These are phyloP conservation scores for Coriolopsis trogii DNA, from an alignment of 1,284 basidiomycete species.

Conservation along the genomic window DNA sequence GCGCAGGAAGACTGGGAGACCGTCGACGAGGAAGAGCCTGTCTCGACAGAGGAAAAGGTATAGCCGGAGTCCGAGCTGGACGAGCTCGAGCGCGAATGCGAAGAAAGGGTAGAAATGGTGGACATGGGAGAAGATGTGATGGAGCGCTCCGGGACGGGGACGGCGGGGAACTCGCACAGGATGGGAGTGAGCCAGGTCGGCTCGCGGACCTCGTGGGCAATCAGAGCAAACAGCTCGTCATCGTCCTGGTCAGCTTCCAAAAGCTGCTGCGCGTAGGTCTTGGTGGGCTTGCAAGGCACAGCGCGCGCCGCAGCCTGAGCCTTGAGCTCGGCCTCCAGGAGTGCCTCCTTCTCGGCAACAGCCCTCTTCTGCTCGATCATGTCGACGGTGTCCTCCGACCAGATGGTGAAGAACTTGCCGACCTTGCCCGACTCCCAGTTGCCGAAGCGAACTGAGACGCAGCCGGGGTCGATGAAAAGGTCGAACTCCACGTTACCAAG, in stretches of 20 bases:
- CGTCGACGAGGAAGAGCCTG: constrained; percentile 41
- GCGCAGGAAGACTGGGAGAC: constrained; percentile 37
- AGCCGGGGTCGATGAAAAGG: constrained; percentile 77
- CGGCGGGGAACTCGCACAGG: constrained; percentile 54
- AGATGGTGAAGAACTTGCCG: constrained; percentile 58
- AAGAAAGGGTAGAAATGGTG: constrained; percentile 58
- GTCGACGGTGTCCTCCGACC: constrained; percentile 49
- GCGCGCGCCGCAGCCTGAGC: constrained; percentile 28
- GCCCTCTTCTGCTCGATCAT: constrained; percentile 22
- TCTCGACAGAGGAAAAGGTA: constrained; percentile 52
- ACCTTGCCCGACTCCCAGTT: constrained; percentile 39
- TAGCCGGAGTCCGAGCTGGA: constrained; percentile 70
- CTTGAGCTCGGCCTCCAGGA: constrained; percentile 40
- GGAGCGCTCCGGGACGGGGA: constrained; percentile 41
- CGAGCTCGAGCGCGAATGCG: constrained; percentile 75
- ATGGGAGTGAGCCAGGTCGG: constrained; percentile 71
- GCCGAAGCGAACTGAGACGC: constrained; percentile 64
- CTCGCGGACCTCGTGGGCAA: constrained; percentile 67
- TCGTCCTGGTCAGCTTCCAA: constrained; percentile 66
- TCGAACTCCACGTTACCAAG: constrained; percentile 74
- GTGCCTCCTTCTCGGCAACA: constrained; percentile 29
- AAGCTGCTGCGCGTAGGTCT: constrained; percentile 73
- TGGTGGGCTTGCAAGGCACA: constrained; percentile 34
- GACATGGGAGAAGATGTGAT: constrained; percentile 49
- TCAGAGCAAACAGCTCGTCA: constrained; percentile 72